These are phyloP conservation scores for Mariannaea elegans DNA, from an alignment of 2,329 filamentous ascomycete species.

Conservation along the genomic window DNA sequence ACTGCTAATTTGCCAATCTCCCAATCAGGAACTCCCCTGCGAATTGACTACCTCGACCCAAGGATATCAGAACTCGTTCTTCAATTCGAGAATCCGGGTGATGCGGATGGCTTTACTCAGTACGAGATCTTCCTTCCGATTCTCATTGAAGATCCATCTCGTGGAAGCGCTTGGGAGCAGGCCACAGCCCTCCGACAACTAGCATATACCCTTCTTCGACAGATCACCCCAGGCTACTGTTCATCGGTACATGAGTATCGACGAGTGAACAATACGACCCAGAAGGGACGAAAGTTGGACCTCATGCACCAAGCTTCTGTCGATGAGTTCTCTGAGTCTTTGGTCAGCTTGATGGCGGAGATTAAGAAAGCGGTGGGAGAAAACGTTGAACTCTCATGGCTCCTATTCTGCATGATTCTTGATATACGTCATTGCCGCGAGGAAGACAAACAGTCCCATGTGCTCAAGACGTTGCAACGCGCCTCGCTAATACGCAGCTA, in stretches of 20 bases:
- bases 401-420: slow-evolving; percentile 38
- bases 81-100: slow-evolving; percentile 35
- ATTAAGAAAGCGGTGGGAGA: slow-evolving; percentile 8
- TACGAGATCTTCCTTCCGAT: slow-evolving; percentile 70
- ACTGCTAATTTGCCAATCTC: slow-evolving; percentile 28
- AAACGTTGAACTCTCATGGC: slow-evolving; percentile 32
- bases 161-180: slow-evolving; percentile 65
- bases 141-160: slow-evolving; percentile 64
- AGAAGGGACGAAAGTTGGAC: slow-evolving; percentile 41
- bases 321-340: slow-evolving; percentile 21
- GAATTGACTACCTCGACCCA: slow-evolving; percentile 45
- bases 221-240: slow-evolving; percentile 22
- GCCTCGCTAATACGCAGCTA: background rate
- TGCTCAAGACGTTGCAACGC: slow-evolving; percentile 34
- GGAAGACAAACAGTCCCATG: slow-evolving; percentile 40
- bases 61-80: slow-evolving; percentile 51
- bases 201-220: slow-evolving; percentile 61
- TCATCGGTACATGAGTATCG: slow-evolving; percentile 48
- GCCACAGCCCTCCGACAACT: slow-evolving; percentile 60
- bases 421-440: slow-evolving; percentile 42
- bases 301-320: slow-evolving; percentile 24
- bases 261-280: slow-evolving; percentile 43
- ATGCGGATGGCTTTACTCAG: slow-evolving; percentile 30
- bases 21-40: slow-evolving; percentile 11
- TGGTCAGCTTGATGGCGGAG: slow-evolving; percentile 32